phyloP scores from a whole-genome alignment of 148 eudicot species.

The Rhododendron griersonianum region DNA sequence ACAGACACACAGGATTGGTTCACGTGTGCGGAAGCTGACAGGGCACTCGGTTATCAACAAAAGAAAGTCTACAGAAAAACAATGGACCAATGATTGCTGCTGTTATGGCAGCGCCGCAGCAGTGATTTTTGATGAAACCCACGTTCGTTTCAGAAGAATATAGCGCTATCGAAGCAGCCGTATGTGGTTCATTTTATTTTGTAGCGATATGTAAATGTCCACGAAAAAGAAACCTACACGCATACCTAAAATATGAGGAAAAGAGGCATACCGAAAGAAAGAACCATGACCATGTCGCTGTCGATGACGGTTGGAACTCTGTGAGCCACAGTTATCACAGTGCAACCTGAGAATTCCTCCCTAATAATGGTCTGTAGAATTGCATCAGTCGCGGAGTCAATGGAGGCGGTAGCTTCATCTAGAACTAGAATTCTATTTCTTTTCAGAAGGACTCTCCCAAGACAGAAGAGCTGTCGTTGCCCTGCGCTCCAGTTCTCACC shows the following conservation, averaged over 20 bases:
- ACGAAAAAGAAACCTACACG: no score
- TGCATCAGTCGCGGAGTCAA: slow-evolving; percentile 53
- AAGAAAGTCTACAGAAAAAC: background rate
- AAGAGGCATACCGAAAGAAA: slow-evolving; percentile 55
- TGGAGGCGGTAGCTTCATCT: slow-evolving; percentile 75
- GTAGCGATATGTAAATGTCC: background rate
- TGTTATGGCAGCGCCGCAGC: background rate
- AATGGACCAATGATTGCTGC: background rate
- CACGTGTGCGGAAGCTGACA: background rate
- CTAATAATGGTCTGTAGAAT: slow-evolving; percentile 53
- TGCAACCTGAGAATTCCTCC: slow-evolving; percentile 54
- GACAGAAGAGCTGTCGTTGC: slow-evolving; percentile 59
- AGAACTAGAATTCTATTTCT: slow-evolving; percentile 59
- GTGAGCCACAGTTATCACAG: slow-evolving; percentile 64
- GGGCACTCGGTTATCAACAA: background rate
- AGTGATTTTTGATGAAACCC: background rate
- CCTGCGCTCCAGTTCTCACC: slow-evolving; percentile 74
- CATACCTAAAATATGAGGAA: slow-evolving; percentile 1
- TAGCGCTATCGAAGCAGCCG: background rate
- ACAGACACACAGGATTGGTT: background rate
- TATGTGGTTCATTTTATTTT: background rate
- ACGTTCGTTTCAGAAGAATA: background rate
- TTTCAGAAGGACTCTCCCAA: slow-evolving; percentile 56
- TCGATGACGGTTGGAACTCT: slow-evolving; percentile 65
- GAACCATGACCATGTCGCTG: slow-evolving; percentile 65